Percentiles rank a stretch among this genome's conserved stretches.
Evolutionary conservation across 1,139 yeast species (phyloP).

Genomic region (Taphrina sp.): DNA sequence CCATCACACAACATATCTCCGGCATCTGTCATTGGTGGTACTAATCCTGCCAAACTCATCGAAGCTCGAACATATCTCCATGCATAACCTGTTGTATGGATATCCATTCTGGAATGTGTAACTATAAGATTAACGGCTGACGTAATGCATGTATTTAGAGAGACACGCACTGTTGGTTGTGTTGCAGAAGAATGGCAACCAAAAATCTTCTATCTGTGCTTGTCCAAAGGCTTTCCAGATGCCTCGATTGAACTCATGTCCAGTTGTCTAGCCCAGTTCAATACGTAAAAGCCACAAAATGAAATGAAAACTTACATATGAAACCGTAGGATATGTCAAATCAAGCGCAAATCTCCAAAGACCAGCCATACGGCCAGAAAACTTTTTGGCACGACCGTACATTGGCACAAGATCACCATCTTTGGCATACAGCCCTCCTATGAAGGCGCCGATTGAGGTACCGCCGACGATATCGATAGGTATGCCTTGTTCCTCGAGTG

Average conservation of each 20-base stretch:
- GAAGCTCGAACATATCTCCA: constrained; percentile 96
- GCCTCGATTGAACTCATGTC: constrained; percentile 94
- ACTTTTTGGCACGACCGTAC: constrained; percentile 83
- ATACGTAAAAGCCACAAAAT: background rate
- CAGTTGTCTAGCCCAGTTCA: constrained; percentile 57
- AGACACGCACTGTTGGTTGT: constrained; percentile 65
- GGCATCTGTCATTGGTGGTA: constrained; percentile 81
- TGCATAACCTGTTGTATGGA: constrained; percentile 86
- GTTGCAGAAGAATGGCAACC: constrained; percentile 85
- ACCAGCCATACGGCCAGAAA: constrained; percentile 77
- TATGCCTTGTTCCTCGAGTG: constrained; percentile 88
- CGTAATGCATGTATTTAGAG: background rate
- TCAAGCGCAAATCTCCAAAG: constrained; percentile 81
- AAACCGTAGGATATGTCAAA: constrained; percentile 86
- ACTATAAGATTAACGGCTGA: constrained; percentile 41
- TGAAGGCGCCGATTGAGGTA: constrained; percentile 91
- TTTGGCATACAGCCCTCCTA: constrained; percentile 90
- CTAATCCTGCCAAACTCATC: constrained; percentile 90
- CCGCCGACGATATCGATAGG: constrained; percentile 96
- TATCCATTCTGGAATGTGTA: constrained; percentile 92
- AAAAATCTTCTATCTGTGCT: constrained; percentile 88
- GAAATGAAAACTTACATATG: constrained; percentile 50
- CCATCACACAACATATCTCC: constrained; percentile 95
- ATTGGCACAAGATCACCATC: constrained; percentile 90
- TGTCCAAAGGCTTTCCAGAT: constrained; percentile 95